Conservation (phyloP, 345 rosid species). For the Euphorbia peplus region DNA sequence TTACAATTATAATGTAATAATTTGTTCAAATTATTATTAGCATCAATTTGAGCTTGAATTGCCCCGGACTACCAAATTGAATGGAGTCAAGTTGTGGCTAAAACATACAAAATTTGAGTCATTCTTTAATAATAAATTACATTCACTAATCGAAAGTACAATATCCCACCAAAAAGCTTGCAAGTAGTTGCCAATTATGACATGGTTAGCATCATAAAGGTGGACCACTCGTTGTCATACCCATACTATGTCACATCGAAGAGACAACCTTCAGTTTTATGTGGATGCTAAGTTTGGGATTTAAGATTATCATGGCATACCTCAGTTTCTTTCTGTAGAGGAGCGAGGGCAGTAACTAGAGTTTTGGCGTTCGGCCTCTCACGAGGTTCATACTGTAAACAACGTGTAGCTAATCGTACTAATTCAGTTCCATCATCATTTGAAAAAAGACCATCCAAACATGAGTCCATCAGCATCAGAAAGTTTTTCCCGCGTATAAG, state of each 20-base stretch:
- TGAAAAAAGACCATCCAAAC: conserved; percentile 89
- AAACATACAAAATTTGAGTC: background rate
- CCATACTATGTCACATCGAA: too few relatives aligned
- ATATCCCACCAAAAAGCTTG: background rate
- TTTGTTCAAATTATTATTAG: background rate
- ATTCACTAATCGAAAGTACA: background rate
- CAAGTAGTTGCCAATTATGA: background rate
- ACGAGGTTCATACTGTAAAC: conserved; percentile 86
- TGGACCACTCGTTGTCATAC: background rate
- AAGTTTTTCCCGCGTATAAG: conserved; percentile 86
- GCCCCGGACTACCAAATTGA: background rate
- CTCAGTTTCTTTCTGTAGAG: conserved; percentile 83
- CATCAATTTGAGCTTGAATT: background rate
- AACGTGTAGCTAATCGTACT: conserved; percentile 78
- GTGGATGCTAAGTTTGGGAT: background rate
- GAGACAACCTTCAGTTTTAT: background rate
- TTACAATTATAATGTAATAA: too few relatives aligned
- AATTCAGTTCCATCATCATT: conserved; percentile 95
- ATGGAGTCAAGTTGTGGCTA: background rate
- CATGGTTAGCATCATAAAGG: background rate
- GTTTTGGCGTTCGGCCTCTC: conserved; percentile 94
- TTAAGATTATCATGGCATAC: conserved; percentile 30
- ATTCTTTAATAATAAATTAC: background rate
- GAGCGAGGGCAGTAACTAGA: conserved; percentile 65
- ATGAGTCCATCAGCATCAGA: conserved; percentile 92